Base-by-base conservation (phyloP, 2,329 filamentous ascomycete genomes). In the Ophiosphaerella korrae region DNA sequence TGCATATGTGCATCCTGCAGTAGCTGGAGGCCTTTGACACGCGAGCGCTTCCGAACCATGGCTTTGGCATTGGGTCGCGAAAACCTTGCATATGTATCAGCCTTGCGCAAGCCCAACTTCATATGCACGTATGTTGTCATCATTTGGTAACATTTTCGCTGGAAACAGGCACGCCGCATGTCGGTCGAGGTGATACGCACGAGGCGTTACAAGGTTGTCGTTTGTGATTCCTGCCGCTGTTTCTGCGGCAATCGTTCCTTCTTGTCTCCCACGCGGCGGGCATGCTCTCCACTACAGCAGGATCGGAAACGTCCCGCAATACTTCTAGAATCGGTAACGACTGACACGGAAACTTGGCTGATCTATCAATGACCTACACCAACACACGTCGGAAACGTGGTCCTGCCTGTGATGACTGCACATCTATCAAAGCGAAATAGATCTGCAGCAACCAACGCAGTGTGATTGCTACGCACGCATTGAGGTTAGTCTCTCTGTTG, bases 31-130 rank as follows among this genome's bases (percentile, higher is more conserved):
- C 35, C 4, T 43, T 40, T n/a, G 32, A 45, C 50, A 53, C 45
- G 51, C 49, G 44, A 58, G 42, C 45, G 52, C 50, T 51, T 45
- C 36, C 46, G 40, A 53, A 45, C 53, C 58, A 58, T 46, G 51
- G 42, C 42, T 14, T 41, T 57, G 55, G 55, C 21, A 21, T 21
- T 21, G 18, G 18, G 18, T 50, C 37, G 34, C 24, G 18, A 35
- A 37, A 46, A 48, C 44, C 48, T 49, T 56, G 55, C 52, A 53
- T 26, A 36, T 54, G 26, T 11, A 7, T 8, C 55, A 61, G 58
- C 58, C 58, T 57, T 56, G 58, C 49, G 24, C 31, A 54, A 39
- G 34, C 42, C 31, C 33, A 52, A 45, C 13, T 32, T 26, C 44
- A 18, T 32, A 14, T 8, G 12, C 14, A 44, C n/a, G 16, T n/a